Conservation (phyloP, 2,329 filamentous ascomycete genomes). For the Tolypocladium tundrense region DNA sequence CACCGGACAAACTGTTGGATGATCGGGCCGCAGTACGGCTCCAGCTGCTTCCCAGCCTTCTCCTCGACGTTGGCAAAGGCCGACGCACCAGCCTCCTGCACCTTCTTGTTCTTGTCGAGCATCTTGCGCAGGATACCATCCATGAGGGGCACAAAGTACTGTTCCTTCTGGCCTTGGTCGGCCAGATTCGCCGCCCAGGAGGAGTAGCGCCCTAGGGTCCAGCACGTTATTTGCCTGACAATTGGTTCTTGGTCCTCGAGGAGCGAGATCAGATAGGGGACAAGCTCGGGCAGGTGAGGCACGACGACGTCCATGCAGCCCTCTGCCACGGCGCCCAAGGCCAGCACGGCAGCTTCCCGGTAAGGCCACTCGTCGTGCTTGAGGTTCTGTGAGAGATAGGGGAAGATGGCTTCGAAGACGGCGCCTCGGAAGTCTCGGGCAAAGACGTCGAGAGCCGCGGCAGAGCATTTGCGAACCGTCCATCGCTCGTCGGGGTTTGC, state of each 20-base stretch:
- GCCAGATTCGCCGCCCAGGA: slow-evolving; percentile 76
- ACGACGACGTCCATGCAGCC: slow-evolving; percentile 85
- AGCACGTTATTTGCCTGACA: slow-evolving; percentile 93
- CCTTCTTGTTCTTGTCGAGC: slow-evolving; percentile 95
- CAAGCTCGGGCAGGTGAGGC: slow-evolving; percentile 80
- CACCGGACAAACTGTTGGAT: slow-evolving; percentile 86
- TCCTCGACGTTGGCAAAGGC: slow-evolving; percentile 95
- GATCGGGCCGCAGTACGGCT: slow-evolving; percentile 82
- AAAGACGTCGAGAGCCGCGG: slow-evolving; percentile 88
- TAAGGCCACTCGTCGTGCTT: slow-evolving; percentile 84
- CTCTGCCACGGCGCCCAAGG: slow-evolving; percentile 87
- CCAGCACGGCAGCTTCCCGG: slow-evolving; percentile 87
- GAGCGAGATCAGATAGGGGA: slow-evolving; percentile 81
- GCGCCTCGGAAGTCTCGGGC: slow-evolving; percentile 79
- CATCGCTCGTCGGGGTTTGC: slow-evolving; percentile 82
- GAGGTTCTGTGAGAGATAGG: slow-evolving; percentile 84
- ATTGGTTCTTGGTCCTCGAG: slow-evolving; percentile 80
- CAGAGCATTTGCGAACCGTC: slow-evolving; percentile 95
- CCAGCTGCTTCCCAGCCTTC: slow-evolving; percentile 70
- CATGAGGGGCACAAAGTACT: slow-evolving; percentile 93
- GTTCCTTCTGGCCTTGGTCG: slow-evolving; percentile 54
- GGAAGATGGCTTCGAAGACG: slow-evolving; percentile 85
- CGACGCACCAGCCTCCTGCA: slow-evolving; percentile 91
- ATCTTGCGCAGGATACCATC: slow-evolving; percentile 89
- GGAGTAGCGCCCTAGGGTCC: slow-evolving; percentile 91